Evolutionary conservation across 495 filamentous ascomycete genomes (phyloP), one percentile per base, ranked within the genome.

Genomic region (Parathielavia appendiculata): DNA sequence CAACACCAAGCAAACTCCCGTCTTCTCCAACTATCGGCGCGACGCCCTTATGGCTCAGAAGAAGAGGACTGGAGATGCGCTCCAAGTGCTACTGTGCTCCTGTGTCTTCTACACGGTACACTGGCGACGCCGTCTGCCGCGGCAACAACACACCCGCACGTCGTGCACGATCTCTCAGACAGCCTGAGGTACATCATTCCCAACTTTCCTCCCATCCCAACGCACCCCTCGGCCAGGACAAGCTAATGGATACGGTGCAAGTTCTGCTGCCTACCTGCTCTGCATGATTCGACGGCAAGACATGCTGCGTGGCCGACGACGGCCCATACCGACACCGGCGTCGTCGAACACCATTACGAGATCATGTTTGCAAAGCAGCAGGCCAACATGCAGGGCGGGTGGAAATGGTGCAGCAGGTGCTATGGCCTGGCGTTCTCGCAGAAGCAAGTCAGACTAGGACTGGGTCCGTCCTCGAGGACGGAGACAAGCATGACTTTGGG

Each of bases 71-170:
- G 48, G 26, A 35, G 36, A 23, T 49, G 52, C 45, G 52, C 39
- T 55, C 40, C 52, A 55, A 55, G 52, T 55, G 52, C 39, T 39
- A n/a, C n/a, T n/a, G n/a, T n/a, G n/a, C n/a, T n/a, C 52, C 38
- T 44, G 38, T 40, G n/a, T 55, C 39, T 55, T 43, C 26, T 55
- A 12, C 32, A 26, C 17, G n/a, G n/a, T n/a, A n/a, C n/a, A n/a
- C n/a, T 40, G 52, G 52, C 9, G 13, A 55, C 22, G 52, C 52
- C n/a, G 39, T 46, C 39, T 55, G 52, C 52, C 34, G 34, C 19
- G 52, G 39, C 38, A 44, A 38, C 38, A 44, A 44, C 52, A n/a
- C n/a, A n/a, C n/a, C n/a, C n/a, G n/a, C n/a, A n/a, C n/a, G 52
- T 39, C 14, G 23, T 36, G 19, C 52, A 55, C 39, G 52, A 55